Evolutionary conservation across 1,284 basidiomycete species (phyloP), one percentile per base, ranked within the genome.

Genomic region (Austroboletus niveus): DNA sequence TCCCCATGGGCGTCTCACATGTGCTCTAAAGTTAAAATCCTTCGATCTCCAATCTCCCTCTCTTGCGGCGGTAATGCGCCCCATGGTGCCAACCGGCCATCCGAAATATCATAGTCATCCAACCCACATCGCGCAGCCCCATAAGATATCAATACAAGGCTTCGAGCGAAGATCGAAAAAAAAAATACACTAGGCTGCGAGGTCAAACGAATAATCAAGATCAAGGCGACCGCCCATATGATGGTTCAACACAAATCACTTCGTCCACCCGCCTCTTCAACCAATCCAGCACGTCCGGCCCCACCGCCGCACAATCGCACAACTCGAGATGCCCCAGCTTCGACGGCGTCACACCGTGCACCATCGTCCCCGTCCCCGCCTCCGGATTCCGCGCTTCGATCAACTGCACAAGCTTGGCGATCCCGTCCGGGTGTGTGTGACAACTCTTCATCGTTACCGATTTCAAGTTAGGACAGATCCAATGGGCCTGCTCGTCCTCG

Each of bases 381-480:
- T 77, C 76, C 0, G 86, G 86, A 62, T 88, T 89, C 42, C 86
- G 74, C 47, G 77, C 76, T 42, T 87, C 84, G 34, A 89, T 75
- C 69, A 87, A 75, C 61, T 80, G 77, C 27, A 89, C 83, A 10
- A 89, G 75, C 65, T 84, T 84, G 39, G 73, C 70, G 22, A 85
- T 75, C 22, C 81, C 81, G 47, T 87, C 84, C 24, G 72, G 72
- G 57, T 84, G 80, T 38, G 77, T 72, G 61, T 82, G 80, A 62
- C 85, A 87, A 31, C 73, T 78, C 55, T 78, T 77, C 73, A 88
- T 71, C 27, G 76, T 76, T 47, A 89, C 71, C 29, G 73, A 69
- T 53, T 73, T 73, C 42, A 89, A 70, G 47, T 73, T 74, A 8
- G 85, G 84, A 59, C 83, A 86, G 22, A 78, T 66, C 82, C 85